Percentiles rank a stretch among this genome's conserved stretches.
Evolutionary conservation across 163 green algal genomes (phyloP).

Genomic region (Chlamydomonas reinhardtii): DNA sequence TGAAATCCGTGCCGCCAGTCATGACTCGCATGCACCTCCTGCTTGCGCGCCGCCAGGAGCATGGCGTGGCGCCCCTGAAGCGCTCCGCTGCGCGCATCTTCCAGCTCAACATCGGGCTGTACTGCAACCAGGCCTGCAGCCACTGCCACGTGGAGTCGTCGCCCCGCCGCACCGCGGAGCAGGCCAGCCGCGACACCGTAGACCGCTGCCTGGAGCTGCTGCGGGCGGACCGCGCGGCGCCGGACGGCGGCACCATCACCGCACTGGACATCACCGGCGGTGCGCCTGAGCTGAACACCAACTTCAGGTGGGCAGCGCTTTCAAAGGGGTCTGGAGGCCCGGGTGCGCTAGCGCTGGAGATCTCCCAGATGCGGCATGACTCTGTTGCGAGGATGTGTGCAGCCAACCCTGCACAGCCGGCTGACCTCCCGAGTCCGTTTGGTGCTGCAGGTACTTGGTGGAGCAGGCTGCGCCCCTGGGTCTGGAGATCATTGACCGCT

Average conservation of each 20-base stretch:
- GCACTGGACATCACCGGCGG: conserved; percentile 96
- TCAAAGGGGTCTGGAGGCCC: too few species aligned
- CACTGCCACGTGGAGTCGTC: conserved; percentile 98
- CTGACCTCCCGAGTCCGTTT: too few species aligned
- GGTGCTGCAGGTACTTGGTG: conserved; percentile 80
- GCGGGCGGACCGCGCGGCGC: conserved; percentile 10
- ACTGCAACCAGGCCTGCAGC: conserved; percentile 97
- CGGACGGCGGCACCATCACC: conserved; percentile 52
- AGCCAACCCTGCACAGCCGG: too few species aligned
- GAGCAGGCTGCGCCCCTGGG: conserved; percentile 72
- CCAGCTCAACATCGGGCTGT: conserved; percentile 98
- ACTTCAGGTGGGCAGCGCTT: conserved; percentile 31
- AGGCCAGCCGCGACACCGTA: conserved; percentile 78
- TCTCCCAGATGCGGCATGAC: too few species aligned
- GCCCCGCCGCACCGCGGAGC: conserved; percentile 88
- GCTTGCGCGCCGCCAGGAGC: conserved; percentile 45
- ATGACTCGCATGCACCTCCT: too few species aligned
- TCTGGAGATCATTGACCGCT: conserved; percentile 95
- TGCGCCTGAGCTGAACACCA: conserved; percentile 82
- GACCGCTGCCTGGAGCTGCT: conserved; percentile 85
- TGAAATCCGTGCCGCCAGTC: too few species aligned
- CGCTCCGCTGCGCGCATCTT: conserved; percentile 78
- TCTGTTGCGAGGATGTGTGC: too few species aligned
- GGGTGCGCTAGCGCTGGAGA: too few species aligned
- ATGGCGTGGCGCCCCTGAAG: conserved; percentile 68